Percentiles rank a stretch among this genome's conserved stretches.
Evolutionary conservation across 2,329 filamentous ascomycete species (phyloP).

Genomic region (Hirsutella minnesotensis): DNA sequence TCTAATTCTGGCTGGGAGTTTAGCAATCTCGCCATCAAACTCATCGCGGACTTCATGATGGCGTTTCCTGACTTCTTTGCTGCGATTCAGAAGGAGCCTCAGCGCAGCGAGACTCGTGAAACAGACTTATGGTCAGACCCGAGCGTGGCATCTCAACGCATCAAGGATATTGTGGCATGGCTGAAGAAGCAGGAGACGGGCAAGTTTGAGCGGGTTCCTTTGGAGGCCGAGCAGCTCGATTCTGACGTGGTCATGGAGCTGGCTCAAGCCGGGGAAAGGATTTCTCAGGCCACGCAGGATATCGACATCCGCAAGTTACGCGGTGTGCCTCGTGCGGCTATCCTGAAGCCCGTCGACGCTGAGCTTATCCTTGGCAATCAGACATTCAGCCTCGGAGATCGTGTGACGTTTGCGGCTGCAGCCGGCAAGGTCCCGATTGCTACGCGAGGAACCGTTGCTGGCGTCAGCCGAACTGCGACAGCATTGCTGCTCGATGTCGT

Average conservation of each 20-base stretch:
- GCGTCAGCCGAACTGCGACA: conserved; percentile 78
- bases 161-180: conserved; percentile 92
- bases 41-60: conserved; percentile 83
- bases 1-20: conserved; percentile 89
- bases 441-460: conserved; percentile 84
- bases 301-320: conserved; percentile 58
- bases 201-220: conserved; percentile 87
- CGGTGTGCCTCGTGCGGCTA: conserved; percentile 71
- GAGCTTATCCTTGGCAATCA: conserved; percentile 85
- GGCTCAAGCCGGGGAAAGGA: conserved; percentile 60
- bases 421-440: conserved; percentile 93
- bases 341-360: conserved; percentile 91
- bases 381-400: conserved; percentile 72
- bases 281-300: conserved; percentile 37
- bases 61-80: conserved; percentile 93
- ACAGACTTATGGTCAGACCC: conserved; percentile 74
- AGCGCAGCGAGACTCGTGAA: conserved; percentile 72
- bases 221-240: conserved; percentile 93
- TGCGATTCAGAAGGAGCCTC: conserved; percentile 73
- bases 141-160: conserved; percentile 59
- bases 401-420: conserved; percentile 84
- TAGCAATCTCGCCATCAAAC: conserved; percentile 66
- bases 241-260: conserved; percentile 77
- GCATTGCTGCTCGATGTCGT: conserved; percentile 79
- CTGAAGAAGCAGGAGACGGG: conserved; percentile 84